Evolutionary conservation across 1,284 basidiomycete genomes (phyloP).

Genomic region (Cutaneotrichosporon sp.): DNA sequence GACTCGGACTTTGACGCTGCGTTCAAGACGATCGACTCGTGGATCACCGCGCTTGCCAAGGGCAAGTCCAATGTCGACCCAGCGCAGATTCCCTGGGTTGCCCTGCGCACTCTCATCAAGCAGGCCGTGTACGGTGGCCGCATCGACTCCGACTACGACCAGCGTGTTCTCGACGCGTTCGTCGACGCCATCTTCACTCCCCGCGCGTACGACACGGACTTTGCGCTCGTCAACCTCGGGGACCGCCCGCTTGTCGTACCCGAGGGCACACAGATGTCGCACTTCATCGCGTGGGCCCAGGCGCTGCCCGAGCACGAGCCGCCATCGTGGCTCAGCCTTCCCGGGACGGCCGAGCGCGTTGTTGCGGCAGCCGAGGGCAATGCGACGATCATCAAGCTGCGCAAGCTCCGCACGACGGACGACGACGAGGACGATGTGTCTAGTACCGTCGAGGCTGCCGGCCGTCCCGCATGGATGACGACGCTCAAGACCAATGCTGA

Average conservation of each 20-base stretch:
- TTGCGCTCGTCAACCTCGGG: conserved; percentile 69
- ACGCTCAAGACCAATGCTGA: conserved; percentile 72
- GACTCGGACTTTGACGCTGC: conserved; percentile 96
- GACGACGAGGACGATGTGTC: conserved; percentile 76
- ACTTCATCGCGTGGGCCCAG: conserved; percentile 86
- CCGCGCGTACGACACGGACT: conserved; percentile 85
- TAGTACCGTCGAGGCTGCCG: conserved; percentile 60
- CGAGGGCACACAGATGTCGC: conserved; percentile 85
- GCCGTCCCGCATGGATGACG: conserved; percentile 92
- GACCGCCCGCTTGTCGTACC: conserved; percentile 69
- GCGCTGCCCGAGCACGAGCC: conserved; percentile 85
- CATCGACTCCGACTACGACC: conserved; percentile 91
- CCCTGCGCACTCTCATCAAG: conserved; percentile 84
- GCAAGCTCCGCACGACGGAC: conserved; percentile 85
- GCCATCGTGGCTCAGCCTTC: conserved; percentile 87
- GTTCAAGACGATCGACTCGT: conserved; percentile 84
- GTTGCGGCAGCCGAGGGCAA: conserved; percentile 92
- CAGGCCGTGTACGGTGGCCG: conserved; percentile 93
- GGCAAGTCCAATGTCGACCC: conserved; percentile 90
- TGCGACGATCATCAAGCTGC: conserved; percentile 75
- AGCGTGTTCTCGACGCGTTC: conserved; percentile 84
- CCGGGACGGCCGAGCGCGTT: conserved; percentile 83
- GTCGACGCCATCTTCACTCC: conserved; percentile 86
- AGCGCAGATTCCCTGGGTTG: conserved; percentile 86
- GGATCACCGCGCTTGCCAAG: conserved; percentile 77